Base-by-base conservation (phyloP, 2,329 filamentous ascomycete genomes). In the Colletotrichum sp. region DNA sequence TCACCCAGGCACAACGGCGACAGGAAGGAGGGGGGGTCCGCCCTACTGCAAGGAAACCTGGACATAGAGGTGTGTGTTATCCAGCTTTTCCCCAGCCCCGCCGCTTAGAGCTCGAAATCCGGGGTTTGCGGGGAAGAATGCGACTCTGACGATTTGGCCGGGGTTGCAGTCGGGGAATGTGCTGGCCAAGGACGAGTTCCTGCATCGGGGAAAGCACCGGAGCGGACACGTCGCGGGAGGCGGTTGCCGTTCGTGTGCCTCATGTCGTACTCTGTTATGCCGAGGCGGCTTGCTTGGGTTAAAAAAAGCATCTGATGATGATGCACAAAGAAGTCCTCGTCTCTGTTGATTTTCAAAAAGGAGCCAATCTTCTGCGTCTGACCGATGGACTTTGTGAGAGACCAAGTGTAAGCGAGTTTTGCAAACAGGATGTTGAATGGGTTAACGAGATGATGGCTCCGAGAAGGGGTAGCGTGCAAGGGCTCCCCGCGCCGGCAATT, bases 181-280 rank as follows among this genome's bases (percentile, higher is more conserved):
- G 36, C 13, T 69, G 65, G 59, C 57, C 65, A 73, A 73, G 65
- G 25, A 69, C 19, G 71, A 67, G 72, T 75, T 66, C 60, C 68
- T 74, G 60, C 72, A 74, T 74, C 48, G 48, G 68, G 60, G 25
- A n/a, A 66, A 70, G 66, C 57, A 64, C 22, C 59, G 71, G 64
- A 25, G 55, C 70, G 55, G 32, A 28, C 25, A 36, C 19, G 28
- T 27, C 15, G 30, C 60, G 60, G 32, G 60, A 64, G 60, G 60
- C 30, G 11, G 60, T 22, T 39, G 28, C 19, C 30, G 27, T 61
- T 19, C 2, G 60, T 64, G 27, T 57, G 25, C 15, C 28, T 36
- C 32, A 8, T 2, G 28, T 61, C 11, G 28, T 60, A 39, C n/a
- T 15, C 67, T 72, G 64, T 22, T 11, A 44, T 72, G 55, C 64